Evolutionary conservation across 2,329 filamentous ascomycete genomes (phyloP), one percentile per base, ranked within the genome.

Genomic region (Zymoseptoria brevis): DNA sequence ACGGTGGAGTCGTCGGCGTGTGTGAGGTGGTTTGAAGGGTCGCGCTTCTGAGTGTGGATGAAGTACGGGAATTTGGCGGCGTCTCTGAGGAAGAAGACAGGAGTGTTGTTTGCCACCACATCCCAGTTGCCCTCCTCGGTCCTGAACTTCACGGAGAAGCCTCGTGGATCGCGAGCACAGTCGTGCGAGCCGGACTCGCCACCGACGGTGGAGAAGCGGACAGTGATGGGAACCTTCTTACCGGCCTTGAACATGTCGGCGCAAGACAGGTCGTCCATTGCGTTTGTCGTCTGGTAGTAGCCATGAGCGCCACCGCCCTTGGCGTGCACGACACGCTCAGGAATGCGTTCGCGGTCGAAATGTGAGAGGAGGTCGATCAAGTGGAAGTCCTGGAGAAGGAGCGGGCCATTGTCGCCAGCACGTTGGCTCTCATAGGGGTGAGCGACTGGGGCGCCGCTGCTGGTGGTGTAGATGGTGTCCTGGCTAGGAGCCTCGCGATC

Each of bases 81-180:
- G 62, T 90, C 87, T 56, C 87, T 79, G n/a, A 89, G 69, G 74
- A 90, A 90, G 78, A 90, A 90, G 2, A 89, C 83, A 0, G 87
- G 87, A 0, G 85, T 88, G 70, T 89, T 89, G 76, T 88, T 89
- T 62, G 82, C 83, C 7, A 89, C 86, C 72, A 86, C 79, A 68
- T 89, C 86, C 81, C 83, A 87, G 66, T 89, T 89, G n/a, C 87
- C 87, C 66, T 89, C 83, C 19, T 86, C 83, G 0, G 87, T 89
- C 45, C 85, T 80, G 74, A 90, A 87, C 75, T 90, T 90, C 63
- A 88, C 78, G 1, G 86, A 81, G 67, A 90, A 90, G 0, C 88
- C 88, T 67, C 87, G 79, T 8, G 87, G 87, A 65, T 91, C 87
- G 60, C 88, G 83, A 30, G 86, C 87, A 64, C 83, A 85, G 68